Evolutionary conservation across 352 stramenopile genomes (phyloP).

Genomic region (Phytophthora boehmeriae): DNA sequence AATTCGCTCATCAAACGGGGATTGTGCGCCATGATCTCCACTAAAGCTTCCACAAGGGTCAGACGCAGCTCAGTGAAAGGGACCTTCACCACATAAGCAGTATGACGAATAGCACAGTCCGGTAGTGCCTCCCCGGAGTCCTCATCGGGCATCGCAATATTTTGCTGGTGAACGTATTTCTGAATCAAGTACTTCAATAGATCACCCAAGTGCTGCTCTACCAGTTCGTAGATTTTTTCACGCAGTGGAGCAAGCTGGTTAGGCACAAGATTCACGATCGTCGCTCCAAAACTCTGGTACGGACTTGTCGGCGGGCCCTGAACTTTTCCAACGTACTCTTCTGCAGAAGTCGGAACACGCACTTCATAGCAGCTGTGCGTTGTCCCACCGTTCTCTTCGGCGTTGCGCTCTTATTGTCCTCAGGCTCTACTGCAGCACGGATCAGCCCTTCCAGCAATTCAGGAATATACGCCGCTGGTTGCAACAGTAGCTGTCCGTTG

Average conservation of each 20-base stretch:
- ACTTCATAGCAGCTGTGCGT: slow-evolving; percentile 86
- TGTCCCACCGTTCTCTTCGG: slow-evolving; percentile 52
- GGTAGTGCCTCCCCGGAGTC: slow-evolving; percentile 64
- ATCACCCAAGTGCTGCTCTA: slow-evolving; percentile 68
- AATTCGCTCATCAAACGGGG: slow-evolving; percentile 65
- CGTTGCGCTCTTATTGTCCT: slow-evolving; percentile 33
- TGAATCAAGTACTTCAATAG: slow-evolving; percentile 75
- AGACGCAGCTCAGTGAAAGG: slow-evolving; percentile 91
- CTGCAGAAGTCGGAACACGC: slow-evolving; percentile 76
- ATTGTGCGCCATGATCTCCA: slow-evolving; percentile 86
- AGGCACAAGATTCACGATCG: slow-evolving; percentile 83
- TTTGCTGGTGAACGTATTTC: slow-evolving; percentile 83
- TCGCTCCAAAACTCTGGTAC: slow-evolving; percentile 87
- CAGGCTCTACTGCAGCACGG: slow-evolving; percentile 48
- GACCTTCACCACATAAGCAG: slow-evolving; percentile 87
- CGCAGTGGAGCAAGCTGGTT: slow-evolving; percentile 81
- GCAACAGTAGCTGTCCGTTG: slow-evolving; percentile 88
- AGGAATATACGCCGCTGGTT: slow-evolving; percentile 82
- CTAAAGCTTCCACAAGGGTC: slow-evolving; percentile 83
- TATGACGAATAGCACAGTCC: slow-evolving; percentile 75
- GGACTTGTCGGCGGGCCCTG: slow-evolving; percentile 78
- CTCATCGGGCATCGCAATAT: slow-evolving; percentile 71
- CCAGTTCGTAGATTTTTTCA: slow-evolving; percentile 72
- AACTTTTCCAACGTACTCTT: slow-evolving; percentile 80
- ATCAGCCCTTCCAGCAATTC: slow-evolving; percentile 88